Percentiles rank a stretch among this genome's conserved stretches.
These are phyloP conservation scores for Talaromyces liani DNA, from an alignment of 495 filamentous ascomycete genomes.

Conservation along the genomic window DNA sequence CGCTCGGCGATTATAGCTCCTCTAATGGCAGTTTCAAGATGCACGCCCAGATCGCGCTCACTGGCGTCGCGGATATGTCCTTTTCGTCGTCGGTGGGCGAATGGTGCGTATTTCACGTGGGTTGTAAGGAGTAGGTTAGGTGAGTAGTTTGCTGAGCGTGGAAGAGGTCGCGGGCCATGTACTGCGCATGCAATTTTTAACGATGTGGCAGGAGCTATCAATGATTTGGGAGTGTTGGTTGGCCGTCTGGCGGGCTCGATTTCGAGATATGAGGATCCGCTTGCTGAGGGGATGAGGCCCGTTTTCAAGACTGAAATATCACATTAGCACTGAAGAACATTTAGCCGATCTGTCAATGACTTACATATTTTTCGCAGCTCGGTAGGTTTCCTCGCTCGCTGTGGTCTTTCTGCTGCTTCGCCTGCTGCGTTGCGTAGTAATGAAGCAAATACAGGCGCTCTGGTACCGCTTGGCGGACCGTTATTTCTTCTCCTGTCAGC, in stretches of 20 bases:
- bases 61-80: constrained; percentile 80
- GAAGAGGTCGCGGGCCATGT: constrained; percentile 86
- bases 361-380: constrained; percentile 78
- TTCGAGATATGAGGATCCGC: constrained; percentile 91
- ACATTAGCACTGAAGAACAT: background rate
- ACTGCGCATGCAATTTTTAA: constrained; percentile 88
- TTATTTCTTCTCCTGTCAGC: constrained; percentile 87
- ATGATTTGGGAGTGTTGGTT: constrained; percentile 34
- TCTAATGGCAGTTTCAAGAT: constrained; percentile 81
- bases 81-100: constrained; percentile 72
- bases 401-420: constrained; percentile 31
- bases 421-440: constrained; percentile 28
- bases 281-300: constrained; percentile 84
- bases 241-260: constrained; percentile 54
- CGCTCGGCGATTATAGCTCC: constrained; percentile 85
- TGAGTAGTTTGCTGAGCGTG: constrained; percentile 80
- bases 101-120: constrained; percentile 92
- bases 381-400: constrained; percentile 51
- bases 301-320: constrained; percentile 69
- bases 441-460: constrained; percentile 61
- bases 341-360: constrained; percentile 13
- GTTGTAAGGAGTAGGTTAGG: constrained; percentile 85
- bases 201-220: constrained; percentile 48
- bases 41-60: constrained; percentile 84
- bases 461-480: constrained; percentile 70